These are phyloP conservation scores for Neocatenulostroma microsporum DNA, from an alignment of 2,329 filamentous ascomycete species.

Conservation along the genomic window DNA sequence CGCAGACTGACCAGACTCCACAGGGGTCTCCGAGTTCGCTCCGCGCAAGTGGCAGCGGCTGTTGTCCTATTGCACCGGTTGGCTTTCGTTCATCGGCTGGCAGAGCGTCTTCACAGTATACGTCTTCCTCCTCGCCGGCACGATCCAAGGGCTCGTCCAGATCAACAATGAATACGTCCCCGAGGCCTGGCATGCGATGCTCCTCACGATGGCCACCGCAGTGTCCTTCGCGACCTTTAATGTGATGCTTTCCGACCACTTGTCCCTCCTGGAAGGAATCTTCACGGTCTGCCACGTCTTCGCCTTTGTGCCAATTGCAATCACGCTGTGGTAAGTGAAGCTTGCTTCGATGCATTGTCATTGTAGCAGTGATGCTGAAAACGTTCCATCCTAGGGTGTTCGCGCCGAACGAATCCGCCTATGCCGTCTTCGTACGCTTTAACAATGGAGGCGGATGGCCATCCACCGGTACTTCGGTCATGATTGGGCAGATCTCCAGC, in stretches of 20 bases:
- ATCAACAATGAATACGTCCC: constrained; percentile 31
- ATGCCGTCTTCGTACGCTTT: constrained; percentile 28
- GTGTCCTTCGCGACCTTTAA: constrained; percentile 21
- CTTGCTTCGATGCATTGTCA: background rate
- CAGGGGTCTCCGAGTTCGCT: constrained; percentile 39
- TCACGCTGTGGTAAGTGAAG: constrained; percentile 20
- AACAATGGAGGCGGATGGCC: constrained; percentile 35
- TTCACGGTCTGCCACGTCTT: constrained; percentile 27
- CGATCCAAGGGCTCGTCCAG: constrained; percentile 40
- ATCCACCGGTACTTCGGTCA: constrained; percentile 28
- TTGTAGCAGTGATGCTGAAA: no score
- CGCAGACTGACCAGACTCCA: background rate
- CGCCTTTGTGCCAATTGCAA: constrained; percentile 26
- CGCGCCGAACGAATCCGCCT: background rate
- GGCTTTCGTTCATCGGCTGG: constrained; percentile 32
- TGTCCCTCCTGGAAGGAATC: constrained; percentile 25
- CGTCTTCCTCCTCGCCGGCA: constrained; percentile 38
- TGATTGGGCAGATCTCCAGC: constrained; percentile 35
- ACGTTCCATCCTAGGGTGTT: no score
- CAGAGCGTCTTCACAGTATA: constrained; percentile 38
- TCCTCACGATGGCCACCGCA: constrained; percentile 19
- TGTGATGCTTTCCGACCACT: constrained; percentile 21
- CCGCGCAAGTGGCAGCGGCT: constrained; percentile 34
- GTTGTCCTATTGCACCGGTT: constrained; percentile 39
- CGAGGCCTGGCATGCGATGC: constrained; percentile 18